Evolutionary conservation across 1,284 basidiomycete genomes (phyloP), one percentile per base, ranked within the genome.

Genomic region (Leccinum pallidistipes): DNA sequence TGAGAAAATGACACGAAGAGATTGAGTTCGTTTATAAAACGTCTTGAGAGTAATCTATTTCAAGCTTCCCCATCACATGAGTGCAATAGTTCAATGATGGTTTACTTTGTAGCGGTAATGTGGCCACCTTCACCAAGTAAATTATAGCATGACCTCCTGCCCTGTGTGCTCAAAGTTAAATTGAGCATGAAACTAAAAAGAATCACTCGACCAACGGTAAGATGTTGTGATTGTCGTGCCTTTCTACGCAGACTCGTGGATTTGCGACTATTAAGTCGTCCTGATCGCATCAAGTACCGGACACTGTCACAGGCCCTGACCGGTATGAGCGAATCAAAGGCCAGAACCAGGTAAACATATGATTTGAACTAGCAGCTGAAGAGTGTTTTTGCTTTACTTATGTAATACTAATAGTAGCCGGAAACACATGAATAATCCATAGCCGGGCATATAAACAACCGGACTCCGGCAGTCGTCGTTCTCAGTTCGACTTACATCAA

Each of bases 361-460:
- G 58, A 36, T 31, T 18, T 36, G 24, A 29, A 29, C 24, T 24
- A n/a, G n/a, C n/a, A n/a, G 9, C 5, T 27, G 47, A 11, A 38
- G 27, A 7, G 47, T 45, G 38, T 49, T n/a, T 58, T 45, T n/a
- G 38, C 36, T 16, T 45, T 32, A 32, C 16, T 29, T 31, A 16
- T 12, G 56, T 49, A 40, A 18, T 50, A 16, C 36, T 40, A 18
- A 14, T 50, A 3, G 8, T 50, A 3, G 8, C 56, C 67, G 65
- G 61, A 71, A 72, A 74, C 73, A 75, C 72, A 68, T 72, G 73
- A 58, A 45, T 57, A 55, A 56, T 52, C 43, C 55, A 60, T 52
- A 49, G 8, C 66, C 50, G 62, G 51, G 31, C 45, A 43, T 69
- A 69, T 69, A 70, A 72, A 52, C 65, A 54, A 14, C 24, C 47